Evolutionary conservation across 306 rosid species (phyloP), one percentile per base, ranked within the genome.

Genomic region (Notholithocarpus densiflorus): DNA sequence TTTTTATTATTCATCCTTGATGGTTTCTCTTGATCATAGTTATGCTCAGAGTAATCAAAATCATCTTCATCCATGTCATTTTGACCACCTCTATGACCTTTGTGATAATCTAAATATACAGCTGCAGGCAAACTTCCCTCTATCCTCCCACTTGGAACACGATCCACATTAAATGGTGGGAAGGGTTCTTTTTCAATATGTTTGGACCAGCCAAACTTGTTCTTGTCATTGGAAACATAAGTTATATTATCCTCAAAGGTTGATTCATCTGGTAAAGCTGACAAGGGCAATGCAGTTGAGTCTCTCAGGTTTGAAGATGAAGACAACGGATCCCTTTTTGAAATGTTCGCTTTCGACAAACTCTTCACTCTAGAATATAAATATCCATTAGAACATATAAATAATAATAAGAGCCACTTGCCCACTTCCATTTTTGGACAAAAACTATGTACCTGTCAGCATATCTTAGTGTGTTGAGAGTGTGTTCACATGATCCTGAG

Each of bases 401-500:
- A 52, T 52, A 71, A 74, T 4, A 7, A 70, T 13, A 81, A 2
- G 23, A 73, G 52, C 29, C 56, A 66, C 18, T 77, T 70, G 55
- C 10, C 19, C 23, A 56, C 68, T 45, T 20, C 31, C 26, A n/a
- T 66, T 65, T 51, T 5, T 24, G 26, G 77, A 68, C 72, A 77
- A 29, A 29, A 32, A 82, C 43, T 17, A 37, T 73, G 55, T 75
- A 92, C 96, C 97, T 90, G 86, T 92, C 97, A 64, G 97, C 96
- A 73, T 92, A 92, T 90, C 97, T 89, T 83, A 92, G 85, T 9
- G 91, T 92, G 88, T 92, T 92, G 61, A 92, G 91, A 54, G 96
- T 92, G 85, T 92, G 97, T 84, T 92, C 97, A 65, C 92, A 90
- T 12, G 97, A 92, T 76, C 97, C 96, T 11, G 97, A 85, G 88